Base-by-base conservation (phyloP, 495 filamentous ascomycete species). In the Darksidea phi region DNA sequence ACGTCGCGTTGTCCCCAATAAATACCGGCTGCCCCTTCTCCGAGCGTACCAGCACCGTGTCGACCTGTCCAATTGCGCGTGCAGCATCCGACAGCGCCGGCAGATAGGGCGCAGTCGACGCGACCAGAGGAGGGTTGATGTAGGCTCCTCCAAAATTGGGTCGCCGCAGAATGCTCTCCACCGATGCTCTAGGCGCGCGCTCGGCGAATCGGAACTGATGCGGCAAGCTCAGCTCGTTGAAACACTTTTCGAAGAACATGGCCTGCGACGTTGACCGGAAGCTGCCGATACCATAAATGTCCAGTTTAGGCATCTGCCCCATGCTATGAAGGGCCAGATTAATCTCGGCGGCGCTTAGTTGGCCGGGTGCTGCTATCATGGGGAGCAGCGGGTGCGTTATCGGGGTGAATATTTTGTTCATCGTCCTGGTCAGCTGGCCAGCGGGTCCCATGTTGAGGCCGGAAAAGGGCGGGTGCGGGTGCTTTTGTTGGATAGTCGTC, bases 391-490 rank as follows among this genome's bases (percentile, higher is more conserved):
- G 89, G 67, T 94, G 89, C 0, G 89, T 94, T 69, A 92, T 90
- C 34, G 89, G 89, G 0, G 88, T 90, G 71, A 94, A 92, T 65
- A 91, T 82, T 21, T 86, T 88, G 70, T 94, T 94, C 17, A 91
- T 77, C 0, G 87, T 86, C 59, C 89, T 81, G 6, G 88, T 91
- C 41, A 94, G 80, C 70, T 92, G 89, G 2, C 89, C 89, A 50
- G 84, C 82, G 68, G 89, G 87, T 25, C 89, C 89, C 88, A 91
- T 91, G 71, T 94, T 94, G 54, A 92, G 83, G 15, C 86, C 89
- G 6, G 88, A 90, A n/a, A 94, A 72, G 3, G 86, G 84, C 7
- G 87, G 88, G 11, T 84, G 80, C 0, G 84, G 75, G 61, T 86
- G 85, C 59, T 83, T 79, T 23, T 77, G 71, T 64, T 83, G 85